A percentile compares a stretch with the other conserved stretches of the same genome.
Evolutionary conservation across 495 filamentous ascomycete species (phyloP).

Genomic region (Tuber calosporum): DNA sequence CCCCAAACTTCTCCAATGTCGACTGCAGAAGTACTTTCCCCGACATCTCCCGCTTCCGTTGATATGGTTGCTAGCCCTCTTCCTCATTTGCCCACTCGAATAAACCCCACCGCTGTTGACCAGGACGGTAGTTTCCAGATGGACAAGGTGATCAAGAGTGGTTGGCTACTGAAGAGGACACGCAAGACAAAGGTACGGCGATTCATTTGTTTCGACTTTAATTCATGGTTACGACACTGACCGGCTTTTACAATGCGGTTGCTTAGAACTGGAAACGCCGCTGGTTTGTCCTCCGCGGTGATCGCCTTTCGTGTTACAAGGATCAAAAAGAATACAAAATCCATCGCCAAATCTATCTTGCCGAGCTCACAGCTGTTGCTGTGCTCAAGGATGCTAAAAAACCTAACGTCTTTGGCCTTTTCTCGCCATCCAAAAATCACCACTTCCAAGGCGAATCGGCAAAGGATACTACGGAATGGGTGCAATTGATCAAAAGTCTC

Average conservation of each 20-base stretch:
- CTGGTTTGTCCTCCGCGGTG: slow-evolving; percentile 84
- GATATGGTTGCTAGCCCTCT: slow-evolving; percentile 25
- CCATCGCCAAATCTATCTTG: slow-evolving; percentile 74
- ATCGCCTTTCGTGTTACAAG: slow-evolving; percentile 92
- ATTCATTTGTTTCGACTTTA: not conserved
- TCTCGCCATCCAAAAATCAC: slow-evolving; percentile 83
- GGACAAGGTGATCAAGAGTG: slow-evolving; percentile 83
- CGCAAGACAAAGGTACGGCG: slow-evolving; percentile 79
- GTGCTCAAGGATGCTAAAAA: slow-evolving; percentile 80
- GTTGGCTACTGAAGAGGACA: slow-evolving; percentile 75
- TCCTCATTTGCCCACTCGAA: slow-evolving; percentile 32
- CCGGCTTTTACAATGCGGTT: slow-evolving; percentile 7
- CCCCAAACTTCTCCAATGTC: slow-evolving; percentile 23
- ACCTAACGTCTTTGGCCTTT: slow-evolving; percentile 82
- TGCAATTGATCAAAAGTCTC: slow-evolving; percentile 68
- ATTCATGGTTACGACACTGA: not conserved
- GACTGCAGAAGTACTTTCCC: slow-evolving; percentile 36
- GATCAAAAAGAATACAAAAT: slow-evolving; percentile 82
- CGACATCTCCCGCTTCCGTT: slow-evolving; percentile 16
- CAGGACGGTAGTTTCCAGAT: slow-evolving; percentile 94
- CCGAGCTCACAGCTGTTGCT: slow-evolving; percentile 85
- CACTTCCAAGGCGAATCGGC: slow-evolving; percentile 69
- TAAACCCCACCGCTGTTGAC: slow-evolving; percentile 55
- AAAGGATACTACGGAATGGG: slow-evolving; percentile 79
- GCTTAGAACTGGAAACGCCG: slow-evolving; percentile 75